Base-by-base conservation (phyloP, 2,329 filamentous ascomycete species). In the Hypoxylon sp. region DNA sequence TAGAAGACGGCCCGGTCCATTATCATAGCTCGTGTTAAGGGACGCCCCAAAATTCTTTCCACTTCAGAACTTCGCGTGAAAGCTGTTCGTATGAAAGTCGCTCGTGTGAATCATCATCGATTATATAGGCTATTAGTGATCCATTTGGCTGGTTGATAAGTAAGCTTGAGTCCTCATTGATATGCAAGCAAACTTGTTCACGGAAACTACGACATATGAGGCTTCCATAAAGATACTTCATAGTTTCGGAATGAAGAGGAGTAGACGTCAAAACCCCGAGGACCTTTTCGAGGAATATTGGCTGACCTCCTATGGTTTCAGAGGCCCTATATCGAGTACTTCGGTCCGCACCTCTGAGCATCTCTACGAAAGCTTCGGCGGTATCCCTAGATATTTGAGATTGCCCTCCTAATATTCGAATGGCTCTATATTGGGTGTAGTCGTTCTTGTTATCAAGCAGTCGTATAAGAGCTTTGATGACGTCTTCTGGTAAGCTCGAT, bases 141-240 rank as follows among this genome's bases (percentile, higher is more conserved):
- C 13, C n/a, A 19, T 46, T 29, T 31, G 11, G 53, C 10, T 13
- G 14, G 3, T 22, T 1, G 3, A 56, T 44, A 13, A 24, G 19
- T 10, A 44, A 46, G 24, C 14, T 46, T 46, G n/a, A 44, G 39
- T 56, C 24, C 17, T 19, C 14, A 5, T 26, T 14, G n/a, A 56
- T 19, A 33, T 31, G 24, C 24, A 56, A 22, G n/a, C 3, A 44
- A 33, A 19, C 10, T 8, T 31, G 8, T 17, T 46, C 37, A 37
- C 14, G 2, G 13, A 56, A 46, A 46, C 53, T 33, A 8, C 1
- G 24, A 46, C 2, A 13, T 31, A 56, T 2, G 26, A 31, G 9
- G 22, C 6, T 11, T 22, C 37, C 22, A 33, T 46, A 56, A 5
- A 56, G 22, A 42, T 11, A 33, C 46, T 56, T 46, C 37, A 56